phyloP scores from a whole-genome alignment of 306 rosid genomes.

The Chamaecrista fasciculata region DNA sequence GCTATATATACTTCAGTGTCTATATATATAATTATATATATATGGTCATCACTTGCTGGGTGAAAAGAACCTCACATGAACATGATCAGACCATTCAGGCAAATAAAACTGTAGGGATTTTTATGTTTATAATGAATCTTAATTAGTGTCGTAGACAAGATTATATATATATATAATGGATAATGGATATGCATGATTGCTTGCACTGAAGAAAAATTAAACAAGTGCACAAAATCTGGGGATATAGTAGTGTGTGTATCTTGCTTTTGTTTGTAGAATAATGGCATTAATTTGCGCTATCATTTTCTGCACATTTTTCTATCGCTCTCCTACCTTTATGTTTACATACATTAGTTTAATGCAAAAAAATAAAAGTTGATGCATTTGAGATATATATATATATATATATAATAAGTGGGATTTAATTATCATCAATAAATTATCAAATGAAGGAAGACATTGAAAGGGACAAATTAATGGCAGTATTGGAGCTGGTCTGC shows the following conservation, averaged over 20 bases:
- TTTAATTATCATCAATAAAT: not conserved
- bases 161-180: too few species aligned
- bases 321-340: not conserved
- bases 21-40: too few species aligned
- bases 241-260: constrained; percentile 16
- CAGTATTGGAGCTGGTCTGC: not conserved
- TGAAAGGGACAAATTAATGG: not conserved
- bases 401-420: too few species aligned
- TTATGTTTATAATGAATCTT: constrained; percentile 37
- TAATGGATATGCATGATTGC: not conserved
- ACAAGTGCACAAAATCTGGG: not conserved
- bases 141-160: constrained; percentile 6
- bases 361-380: not conserved
- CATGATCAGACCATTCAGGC: constrained; percentile 11
- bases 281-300: not conserved
- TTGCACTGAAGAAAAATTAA: not conserved
- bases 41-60: too few species aligned
- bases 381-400: too few species aligned
- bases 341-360: not conserved
- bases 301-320: not conserved
- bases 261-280: constrained; percentile 6
- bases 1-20: constrained; percentile 31
- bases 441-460: not conserved
- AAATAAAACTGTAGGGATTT: constrained; percentile 32
- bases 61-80: constrained; percentile 32